These are phyloP conservation scores for Wickerhamomyces chambardii DNA, from an alignment of 805 yeast genomes.

Conservation along the genomic window DNA sequence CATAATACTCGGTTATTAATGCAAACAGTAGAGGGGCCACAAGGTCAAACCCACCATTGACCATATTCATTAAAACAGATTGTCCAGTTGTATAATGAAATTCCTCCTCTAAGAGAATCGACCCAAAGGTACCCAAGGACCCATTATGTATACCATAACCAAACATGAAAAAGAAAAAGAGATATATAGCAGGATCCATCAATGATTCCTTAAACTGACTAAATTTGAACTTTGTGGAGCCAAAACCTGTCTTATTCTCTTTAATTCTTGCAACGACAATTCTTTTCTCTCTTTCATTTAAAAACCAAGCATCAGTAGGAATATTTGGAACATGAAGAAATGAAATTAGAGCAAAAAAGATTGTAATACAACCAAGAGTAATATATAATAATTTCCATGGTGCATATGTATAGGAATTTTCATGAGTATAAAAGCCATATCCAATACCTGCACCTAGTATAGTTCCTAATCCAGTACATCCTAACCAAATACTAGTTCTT, in stretches of 20 bases:
- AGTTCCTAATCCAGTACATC: constrained; percentile 32
- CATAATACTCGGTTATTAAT: constrained; percentile 6
- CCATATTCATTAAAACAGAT: constrained; percentile 23
- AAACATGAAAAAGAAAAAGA: constrained; percentile 21
- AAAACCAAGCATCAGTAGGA: constrained; percentile 31
- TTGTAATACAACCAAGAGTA: constrained; percentile 42
- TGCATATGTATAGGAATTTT: constrained; percentile 21
- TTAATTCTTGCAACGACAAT: constrained; percentile 32
- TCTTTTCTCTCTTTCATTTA: constrained; percentile 28
- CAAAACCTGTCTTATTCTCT: constrained; percentile 36
- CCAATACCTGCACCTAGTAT: constrained; percentile 39
- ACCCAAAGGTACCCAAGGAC: constrained; percentile 34
- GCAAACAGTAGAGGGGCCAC: constrained; percentile 22
- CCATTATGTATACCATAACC: constrained; percentile 31
- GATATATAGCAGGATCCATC: constrained; percentile 30
- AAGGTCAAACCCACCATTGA: constrained; percentile 21
- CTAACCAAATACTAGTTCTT: constrained; percentile 33
- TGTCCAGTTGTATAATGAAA: constrained; percentile 17
- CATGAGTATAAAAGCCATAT: constrained; percentile 30
- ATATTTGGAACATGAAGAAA: constrained; percentile 34
- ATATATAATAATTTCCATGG: constrained; percentile 47
- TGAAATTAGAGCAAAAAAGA: constrained; percentile 31
- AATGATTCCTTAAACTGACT: constrained; percentile 34
- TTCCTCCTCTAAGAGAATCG: constrained; percentile 14
- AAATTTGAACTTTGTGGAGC: constrained; percentile 33